Conservation (phyloP, 768 basidiomycete species). For the Boletus vinaceobasis region DNA sequence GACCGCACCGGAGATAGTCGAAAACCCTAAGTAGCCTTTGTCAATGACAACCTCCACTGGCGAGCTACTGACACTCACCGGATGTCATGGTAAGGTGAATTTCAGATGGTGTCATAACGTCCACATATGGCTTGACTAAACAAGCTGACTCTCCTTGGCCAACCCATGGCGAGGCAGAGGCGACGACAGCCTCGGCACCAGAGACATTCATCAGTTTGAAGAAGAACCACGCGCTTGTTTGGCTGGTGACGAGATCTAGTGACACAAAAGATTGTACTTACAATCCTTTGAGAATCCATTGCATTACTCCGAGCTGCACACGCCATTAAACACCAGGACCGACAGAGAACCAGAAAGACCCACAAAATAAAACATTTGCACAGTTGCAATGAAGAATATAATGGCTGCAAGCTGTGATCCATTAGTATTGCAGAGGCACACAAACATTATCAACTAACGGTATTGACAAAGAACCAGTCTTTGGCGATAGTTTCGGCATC, state of each 20-base stretch:
- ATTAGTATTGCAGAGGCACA: conserved; percentile 13
- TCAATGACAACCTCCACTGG: conserved; percentile 1
- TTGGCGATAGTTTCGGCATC: conserved; percentile 58
- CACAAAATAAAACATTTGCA: conserved; percentile 85
- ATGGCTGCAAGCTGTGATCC: conserved; percentile 59
- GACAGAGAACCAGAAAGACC: neutral
- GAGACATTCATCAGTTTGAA: conserved; percentile 89
- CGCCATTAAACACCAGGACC: neutral
- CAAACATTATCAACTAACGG: conserved; percentile 39
- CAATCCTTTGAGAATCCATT: conserved; percentile 89
- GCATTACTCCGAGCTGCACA: conserved; percentile 73
- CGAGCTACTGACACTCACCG: conserved; percentile 37
- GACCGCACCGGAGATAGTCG: conserved; percentile 90
- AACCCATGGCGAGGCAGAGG: conserved; percentile 90
- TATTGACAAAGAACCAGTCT: conserved; percentile 85
- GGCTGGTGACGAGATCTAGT: neutral
- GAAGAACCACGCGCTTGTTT: conserved; percentile 81
- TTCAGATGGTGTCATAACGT: conserved; percentile 82
- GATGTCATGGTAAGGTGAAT: conserved; percentile 88
- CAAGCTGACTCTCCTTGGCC: conserved; percentile 90
- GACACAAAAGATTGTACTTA: conserved; percentile 31
- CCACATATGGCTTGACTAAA: conserved; percentile 79
- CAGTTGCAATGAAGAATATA: conserved; percentile 92
- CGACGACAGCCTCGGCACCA: conserved; percentile 93
- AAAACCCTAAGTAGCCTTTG: conserved; percentile 50